Base-by-base conservation (phyloP, 768 basidiomycete species). In the Psilocybe sp. region DNA sequence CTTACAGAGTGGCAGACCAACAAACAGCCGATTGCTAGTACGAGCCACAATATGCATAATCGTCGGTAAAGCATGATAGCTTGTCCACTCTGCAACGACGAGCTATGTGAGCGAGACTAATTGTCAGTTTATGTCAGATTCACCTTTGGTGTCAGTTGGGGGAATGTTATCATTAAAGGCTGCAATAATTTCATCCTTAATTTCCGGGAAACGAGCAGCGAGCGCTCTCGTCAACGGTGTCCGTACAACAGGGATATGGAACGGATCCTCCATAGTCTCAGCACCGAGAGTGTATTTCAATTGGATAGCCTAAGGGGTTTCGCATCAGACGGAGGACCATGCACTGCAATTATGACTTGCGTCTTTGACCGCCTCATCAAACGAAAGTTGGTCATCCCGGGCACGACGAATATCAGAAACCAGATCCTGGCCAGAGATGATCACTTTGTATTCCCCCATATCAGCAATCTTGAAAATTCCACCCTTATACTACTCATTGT, bases 1-100 rank as follows among this genome's bases (percentile, higher is more conserved):
- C 69, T 41, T 47, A 77, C 77, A 79, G 7, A 76, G 50, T 0
- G 78, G 76, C 2, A 72, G 54, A 1, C 76, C 78, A 40, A 81
- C 71, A 46, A 79, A 76, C 8, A 75, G 52, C 1, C 76, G 64
- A 52, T 74, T 76, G 51, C 65, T 72, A 13, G 69, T 49, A 20
- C 52, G 45, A 28, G 44, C 45, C 23, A 53, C 48, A 34, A 49
- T 42, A 15, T 41, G 44, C 52, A 53, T 49, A 5, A 44, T 31
- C 1, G 44, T 46, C 5, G 15, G 12, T 9, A 53, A 40, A 13
- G 44, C 43, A 8, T 47, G 44, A 16, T 46, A 32, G 19, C 39
- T 15, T 9, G 38, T 36, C 74, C 75, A 77, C n/a, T 68, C 76
- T 74, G 36, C n/a, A 20, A 6, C 6, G 20, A 5, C 18, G 12